Conservation (phyloP, 2,329 filamentous ascomycete genomes). For the Phaeosphaeria sp. region DNA sequence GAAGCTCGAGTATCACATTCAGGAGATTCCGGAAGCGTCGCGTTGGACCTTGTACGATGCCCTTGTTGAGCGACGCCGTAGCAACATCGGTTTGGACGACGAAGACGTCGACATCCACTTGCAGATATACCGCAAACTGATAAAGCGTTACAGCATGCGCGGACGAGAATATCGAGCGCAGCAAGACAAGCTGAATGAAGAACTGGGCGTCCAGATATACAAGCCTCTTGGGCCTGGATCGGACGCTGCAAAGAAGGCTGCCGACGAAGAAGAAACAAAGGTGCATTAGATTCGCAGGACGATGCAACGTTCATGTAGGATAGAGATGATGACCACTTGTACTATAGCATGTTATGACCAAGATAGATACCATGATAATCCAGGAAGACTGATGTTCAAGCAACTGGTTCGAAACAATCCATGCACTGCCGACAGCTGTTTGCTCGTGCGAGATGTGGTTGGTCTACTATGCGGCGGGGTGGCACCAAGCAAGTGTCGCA, state of each 20-base stretch:
- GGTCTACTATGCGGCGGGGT: neutral
- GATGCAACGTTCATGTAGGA: neutral
- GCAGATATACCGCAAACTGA: constrained; percentile 53
- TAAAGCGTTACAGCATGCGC: constrained; percentile 57
- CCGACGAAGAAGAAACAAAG: neutral
- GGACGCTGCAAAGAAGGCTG: neutral
- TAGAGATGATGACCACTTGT: neutral
- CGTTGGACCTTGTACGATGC: constrained; percentile 30
- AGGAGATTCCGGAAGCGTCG: constrained; percentile 54
- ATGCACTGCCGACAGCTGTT: neutral
- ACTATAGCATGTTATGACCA: neutral
- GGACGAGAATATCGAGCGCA: constrained; percentile 66
- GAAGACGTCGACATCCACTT: constrained; percentile 46
- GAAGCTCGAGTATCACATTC: constrained; percentile 79
- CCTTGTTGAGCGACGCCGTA: constrained; percentile 63
- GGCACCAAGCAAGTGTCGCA: neutral
- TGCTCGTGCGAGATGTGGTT: neutral
- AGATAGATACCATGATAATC: neutral
- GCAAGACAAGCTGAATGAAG: constrained; percentile 61
- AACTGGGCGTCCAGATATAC: constrained; percentile 48
- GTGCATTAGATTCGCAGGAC: neutral
- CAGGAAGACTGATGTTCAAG: neutral
- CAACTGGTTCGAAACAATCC: neutral
- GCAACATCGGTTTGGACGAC: constrained; percentile 47
- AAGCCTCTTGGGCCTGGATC: constrained; percentile 40